Evolutionary conservation across 495 filamentous ascomycete genomes (phyloP).

Genomic region (Penicillium crystallinum): DNA sequence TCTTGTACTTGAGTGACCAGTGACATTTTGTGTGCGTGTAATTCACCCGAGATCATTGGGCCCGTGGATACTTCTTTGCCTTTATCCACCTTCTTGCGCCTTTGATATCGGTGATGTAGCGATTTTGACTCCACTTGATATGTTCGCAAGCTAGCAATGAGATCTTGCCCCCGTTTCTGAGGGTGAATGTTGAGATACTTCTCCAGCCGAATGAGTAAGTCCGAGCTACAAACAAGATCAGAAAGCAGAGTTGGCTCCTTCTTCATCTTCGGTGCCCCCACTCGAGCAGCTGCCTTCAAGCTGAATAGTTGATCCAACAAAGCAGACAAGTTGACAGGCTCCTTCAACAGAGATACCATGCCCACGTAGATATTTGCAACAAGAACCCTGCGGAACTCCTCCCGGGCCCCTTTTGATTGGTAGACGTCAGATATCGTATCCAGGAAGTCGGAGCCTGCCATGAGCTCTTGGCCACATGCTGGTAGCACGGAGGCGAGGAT

Average conservation of each 20-base stretch:
- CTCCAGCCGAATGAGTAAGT: conserved; percentile 40
- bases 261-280: conserved; percentile 38
- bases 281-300: conserved; percentile 61
- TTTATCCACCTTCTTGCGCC: conserved; percentile 58
- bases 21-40: conserved; percentile 77
- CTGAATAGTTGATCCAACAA: conserved; percentile 79
- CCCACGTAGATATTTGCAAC: conserved; percentile 67
- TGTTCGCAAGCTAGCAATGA: conserved; percentile 32
- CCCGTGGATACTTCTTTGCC: conserved; percentile 57
- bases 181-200: conserved; percentile 51
- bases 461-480: conserved; percentile 51
- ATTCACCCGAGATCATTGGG: conserved; percentile 39
- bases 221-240: conserved; percentile 41
- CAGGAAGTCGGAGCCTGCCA: conserved; percentile 79
- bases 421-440: conserved; percentile 68
- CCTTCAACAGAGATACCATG: conserved; percentile 60
- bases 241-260: conserved; percentile 40
- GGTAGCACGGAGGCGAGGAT: conserved; percentile 35
- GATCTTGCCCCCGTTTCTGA: conserved; percentile 42
- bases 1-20: conserved; percentile 85
- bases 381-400: conserved; percentile 55
- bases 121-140: conserved; percentile 44
- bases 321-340: conserved; percentile 60
- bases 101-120: conserved; percentile 52
- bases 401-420: conserved; percentile 45